These are phyloP conservation scores for Skeletonema tropicum DNA, from an alignment of 108 stramenopile species.

Conservation along the genomic window DNA sequence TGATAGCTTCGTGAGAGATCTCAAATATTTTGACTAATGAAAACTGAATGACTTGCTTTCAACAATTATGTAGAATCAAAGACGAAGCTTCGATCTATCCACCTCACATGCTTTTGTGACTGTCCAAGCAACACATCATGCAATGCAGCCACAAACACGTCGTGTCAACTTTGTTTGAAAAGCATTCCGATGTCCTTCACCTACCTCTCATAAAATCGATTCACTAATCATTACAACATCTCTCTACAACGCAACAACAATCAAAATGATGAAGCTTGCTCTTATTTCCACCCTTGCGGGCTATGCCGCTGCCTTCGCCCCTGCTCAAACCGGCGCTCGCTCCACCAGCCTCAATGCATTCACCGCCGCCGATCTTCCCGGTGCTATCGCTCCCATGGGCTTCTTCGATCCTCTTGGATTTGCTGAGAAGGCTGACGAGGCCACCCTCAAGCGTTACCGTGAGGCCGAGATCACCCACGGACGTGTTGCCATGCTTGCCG, in stretches of 20 bases:
- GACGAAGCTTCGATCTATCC: not conserved
- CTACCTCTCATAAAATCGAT: not conserved
- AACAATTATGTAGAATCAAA: not conserved
- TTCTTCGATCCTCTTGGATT: constrained; percentile 78
- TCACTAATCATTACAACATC: not conserved
- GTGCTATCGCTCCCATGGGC: constrained; percentile 61
- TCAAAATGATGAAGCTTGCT: constrained; percentile 45
- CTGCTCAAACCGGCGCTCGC: constrained; percentile 32
- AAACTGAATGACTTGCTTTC: not conserved
- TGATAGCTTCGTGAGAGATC: not conserved
- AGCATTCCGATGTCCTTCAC: not conserved
- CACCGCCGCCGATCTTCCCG: constrained; percentile 38
- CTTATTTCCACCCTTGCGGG: constrained; percentile 43
- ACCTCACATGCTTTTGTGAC: not conserved
- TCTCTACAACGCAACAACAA: not conserved
- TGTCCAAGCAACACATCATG: not conserved
- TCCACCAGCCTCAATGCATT: constrained; percentile 22
- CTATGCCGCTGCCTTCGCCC: constrained; percentile 43
- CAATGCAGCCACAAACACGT: constrained; percentile 4
- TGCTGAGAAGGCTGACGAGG: constrained; percentile 69
- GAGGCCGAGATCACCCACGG: constrained; percentile 83
- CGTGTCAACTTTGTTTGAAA: not conserved
- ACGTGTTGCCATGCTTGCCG: constrained; percentile 84
- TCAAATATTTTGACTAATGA: not conserved
- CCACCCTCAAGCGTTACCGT: constrained; percentile 78